Evolutionary conservation across 129 eudicot species (phyloP), one percentile per base, ranked within the genome.

Genomic region (Arctium lappa): DNA sequence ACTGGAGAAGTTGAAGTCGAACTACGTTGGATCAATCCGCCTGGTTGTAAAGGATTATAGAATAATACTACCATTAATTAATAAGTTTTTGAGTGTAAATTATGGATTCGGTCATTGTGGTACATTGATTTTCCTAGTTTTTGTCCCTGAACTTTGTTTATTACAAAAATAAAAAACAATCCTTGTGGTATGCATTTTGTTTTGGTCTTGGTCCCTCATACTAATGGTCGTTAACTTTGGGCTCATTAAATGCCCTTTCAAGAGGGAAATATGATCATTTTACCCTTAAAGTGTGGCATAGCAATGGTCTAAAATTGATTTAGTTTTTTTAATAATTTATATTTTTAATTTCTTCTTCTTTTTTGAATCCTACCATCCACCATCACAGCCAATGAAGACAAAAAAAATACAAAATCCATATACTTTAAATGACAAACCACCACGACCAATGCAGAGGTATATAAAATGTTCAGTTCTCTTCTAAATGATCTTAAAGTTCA

Each of bases 1-100:
- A 30, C 86, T 0, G 93, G 93, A n/a, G 91, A 90, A 83, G 83
- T 90, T 40, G 88, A 90, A 72, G 72, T 90, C 31, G 86, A 87
- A 27, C 56, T 90, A 73, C 80, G 81, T 79, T 90, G 91, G 93
- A 84, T 85, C 39, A 86, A 85, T 66, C 79, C 83, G 48, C 83
- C 82, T 6, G 85, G 85, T 9, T 80, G 66, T 74, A 87, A 40
- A 31, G 76, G 81, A 34, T 32, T 78, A 33, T 76, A 76, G 53
- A n/a, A 29, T 44, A 1, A 5, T 60, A 60, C 68, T 60, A 60
- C 30, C 68, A 60, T 60, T 1, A 60, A 60, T 60, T n/a, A 16
- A 16, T 29, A 16, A 60, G 68, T 16, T 60, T 56, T n/a, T n/a
- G 9, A 1, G 30, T 16, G 68, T 60, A 16, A 60, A n/a, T 60